Conservation (phyloP, 805 yeast genomes). For the Wickerhamomyces kurtzmanii region DNA sequence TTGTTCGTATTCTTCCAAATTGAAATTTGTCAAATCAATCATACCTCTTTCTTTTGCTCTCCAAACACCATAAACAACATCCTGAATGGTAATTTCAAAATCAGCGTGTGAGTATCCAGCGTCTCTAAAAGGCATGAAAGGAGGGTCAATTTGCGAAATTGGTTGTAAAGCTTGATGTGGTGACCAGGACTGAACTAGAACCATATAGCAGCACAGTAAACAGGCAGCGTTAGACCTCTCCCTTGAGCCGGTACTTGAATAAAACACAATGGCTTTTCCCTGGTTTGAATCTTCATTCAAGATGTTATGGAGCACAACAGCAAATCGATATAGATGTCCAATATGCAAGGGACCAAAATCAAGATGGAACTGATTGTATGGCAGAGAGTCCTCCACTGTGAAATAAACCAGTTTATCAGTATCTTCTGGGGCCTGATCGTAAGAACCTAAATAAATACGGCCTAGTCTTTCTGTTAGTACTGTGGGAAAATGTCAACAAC, state of each 20-base stretch:
- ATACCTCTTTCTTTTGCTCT: conserved; percentile 89
- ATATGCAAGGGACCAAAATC: conserved; percentile 96
- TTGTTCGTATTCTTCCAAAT: conserved; percentile 88
- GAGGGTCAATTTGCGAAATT: conserved; percentile 82
- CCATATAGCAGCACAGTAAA: conserved; percentile 88
- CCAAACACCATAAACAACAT: conserved; percentile 94
- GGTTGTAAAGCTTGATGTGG: conserved; percentile 98
- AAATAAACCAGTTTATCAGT: conserved; percentile 71
- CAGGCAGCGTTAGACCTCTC: conserved; percentile 93
- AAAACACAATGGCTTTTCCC: conserved; percentile 84
- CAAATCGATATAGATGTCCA: conserved; percentile 90
- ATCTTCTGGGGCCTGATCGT: conserved; percentile 69
- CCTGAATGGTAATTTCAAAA: conserved; percentile 88
- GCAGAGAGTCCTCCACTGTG: conserved; percentile 86
- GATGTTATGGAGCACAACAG: conserved; percentile 87
- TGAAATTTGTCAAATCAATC: conserved; percentile 77
- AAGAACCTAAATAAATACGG: conserved; percentile 86
- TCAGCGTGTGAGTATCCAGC: conserved; percentile 97
- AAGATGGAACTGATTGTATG: conserved; percentile 89
- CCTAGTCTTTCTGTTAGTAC: conserved; percentile 21
- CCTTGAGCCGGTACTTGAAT: conserved; percentile 72
- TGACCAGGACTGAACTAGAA: conserved; percentile 93
- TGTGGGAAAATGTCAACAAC: background rate
- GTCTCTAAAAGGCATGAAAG: conserved; percentile 91
- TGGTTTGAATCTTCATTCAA: conserved; percentile 78